Evolutionary conservation across 331 rosid genomes (phyloP).

Genomic region (Rosa hybrid): DNA sequence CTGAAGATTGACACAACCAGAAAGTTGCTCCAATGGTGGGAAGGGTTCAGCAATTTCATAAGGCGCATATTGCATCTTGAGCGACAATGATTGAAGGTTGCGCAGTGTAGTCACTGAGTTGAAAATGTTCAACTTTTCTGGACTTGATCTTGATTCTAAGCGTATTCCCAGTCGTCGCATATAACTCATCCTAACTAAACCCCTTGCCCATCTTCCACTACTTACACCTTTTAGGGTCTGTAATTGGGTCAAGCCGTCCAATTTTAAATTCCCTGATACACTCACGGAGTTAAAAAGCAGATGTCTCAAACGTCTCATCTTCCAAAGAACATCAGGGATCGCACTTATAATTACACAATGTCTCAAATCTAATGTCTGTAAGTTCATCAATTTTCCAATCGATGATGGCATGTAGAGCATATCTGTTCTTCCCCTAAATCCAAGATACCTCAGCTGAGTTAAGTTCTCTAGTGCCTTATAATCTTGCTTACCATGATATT

Average conservation of each 20-base stretch:
- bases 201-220: not conserved
- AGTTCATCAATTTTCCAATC: not conserved
- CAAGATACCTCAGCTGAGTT: not conserved
- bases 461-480: not conserved
- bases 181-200: not conserved
- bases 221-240: not conserved
- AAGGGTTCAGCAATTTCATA: not conserved
- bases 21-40: not conserved
- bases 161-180: not conserved
- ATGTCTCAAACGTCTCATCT: not conserved
- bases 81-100: not conserved
- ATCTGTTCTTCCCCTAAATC: not conserved
- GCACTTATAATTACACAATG: not conserved
- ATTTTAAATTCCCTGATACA: not conserved
- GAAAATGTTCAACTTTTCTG: not conserved
- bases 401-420: not conserved
- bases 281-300: not conserved
- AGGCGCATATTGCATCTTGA: not conserved
- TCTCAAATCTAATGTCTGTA: not conserved
- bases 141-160: no score
- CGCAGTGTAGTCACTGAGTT: not conserved
- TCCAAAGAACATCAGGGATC: not conserved
- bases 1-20: not conserved
- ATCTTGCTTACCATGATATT: not conserved
- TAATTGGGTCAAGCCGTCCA: not conserved